Evolutionary conservation across 495 filamentous ascomycete species (phyloP).

Genomic region (Penicillium arizonense): DNA sequence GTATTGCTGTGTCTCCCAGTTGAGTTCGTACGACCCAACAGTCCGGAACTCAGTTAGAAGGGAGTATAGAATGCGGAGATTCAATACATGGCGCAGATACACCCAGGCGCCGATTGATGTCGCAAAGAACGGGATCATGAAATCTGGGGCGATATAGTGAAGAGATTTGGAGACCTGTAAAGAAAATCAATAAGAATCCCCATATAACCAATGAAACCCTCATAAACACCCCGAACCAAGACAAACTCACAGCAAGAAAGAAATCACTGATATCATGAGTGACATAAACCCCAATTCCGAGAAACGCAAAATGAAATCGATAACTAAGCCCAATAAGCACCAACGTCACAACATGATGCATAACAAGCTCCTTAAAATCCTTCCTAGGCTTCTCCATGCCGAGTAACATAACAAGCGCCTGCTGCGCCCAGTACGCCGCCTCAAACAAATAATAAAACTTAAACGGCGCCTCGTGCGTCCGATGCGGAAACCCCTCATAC

Average conservation of each 20-base stretch:
- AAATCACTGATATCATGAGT: conserved; percentile 92
- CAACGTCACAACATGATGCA: conserved; percentile 84
- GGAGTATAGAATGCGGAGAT: conserved; percentile 73
- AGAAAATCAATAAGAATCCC: conserved; percentile 4
- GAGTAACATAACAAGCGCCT: conserved; percentile 77
- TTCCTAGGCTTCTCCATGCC: conserved; percentile 85
- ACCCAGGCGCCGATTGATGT: conserved; percentile 75
- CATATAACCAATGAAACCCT: too few relatives aligned
- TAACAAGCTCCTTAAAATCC: conserved; percentile 84
- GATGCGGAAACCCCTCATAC: conserved; percentile 82
- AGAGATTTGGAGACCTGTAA: conserved; percentile 76
- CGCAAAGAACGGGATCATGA: conserved; percentile 73
- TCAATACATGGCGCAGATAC: conserved; percentile 86
- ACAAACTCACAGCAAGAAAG: conserved; percentile 75
- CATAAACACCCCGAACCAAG: not conserved
- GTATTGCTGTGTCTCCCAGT: conserved; percentile 74
- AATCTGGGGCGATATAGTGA: conserved; percentile 73
- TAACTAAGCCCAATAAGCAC: conserved; percentile 78
- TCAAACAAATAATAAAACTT: conserved; percentile 93
- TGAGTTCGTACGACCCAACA: conserved; percentile 74
- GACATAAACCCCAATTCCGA: conserved; percentile 85
- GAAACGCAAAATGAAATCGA: conserved; percentile 91
- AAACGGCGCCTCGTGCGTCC: conserved; percentile 69
- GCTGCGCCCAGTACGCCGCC: conserved; percentile 88
- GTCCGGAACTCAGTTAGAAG: conserved; percentile 77